These are phyloP conservation scores for Trichoderma orchidacearum DNA, from an alignment of 495 filamentous ascomycete species.

Conservation along the genomic window DNA sequence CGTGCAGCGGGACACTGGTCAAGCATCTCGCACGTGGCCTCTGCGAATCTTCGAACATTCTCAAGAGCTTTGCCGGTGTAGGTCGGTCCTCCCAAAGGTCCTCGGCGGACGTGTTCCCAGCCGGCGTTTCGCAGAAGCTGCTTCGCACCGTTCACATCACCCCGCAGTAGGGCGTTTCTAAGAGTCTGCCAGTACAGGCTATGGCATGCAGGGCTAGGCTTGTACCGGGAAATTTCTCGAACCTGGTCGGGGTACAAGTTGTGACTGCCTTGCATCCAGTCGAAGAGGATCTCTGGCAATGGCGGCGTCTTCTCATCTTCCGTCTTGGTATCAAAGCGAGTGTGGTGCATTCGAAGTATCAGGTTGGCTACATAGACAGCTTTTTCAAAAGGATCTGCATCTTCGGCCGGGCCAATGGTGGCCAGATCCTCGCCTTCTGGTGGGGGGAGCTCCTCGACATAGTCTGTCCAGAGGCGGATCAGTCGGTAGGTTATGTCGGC, in stretches of 20 bases:
- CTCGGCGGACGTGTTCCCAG: conserved; percentile 51
- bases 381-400: conserved; percentile 47
- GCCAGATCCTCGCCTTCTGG: conserved; percentile 36
- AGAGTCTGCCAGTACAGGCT: conserved; percentile 69
- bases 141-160: conserved; percentile 48
- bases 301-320: conserved; percentile 24
- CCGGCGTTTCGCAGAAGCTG: conserved; percentile 53
- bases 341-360: conserved; percentile 62
- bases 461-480: conserved; percentile 42
- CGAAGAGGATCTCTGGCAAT: conserved; percentile 59
- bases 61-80: conserved; percentile 59
- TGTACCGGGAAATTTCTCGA: conserved; percentile 40
- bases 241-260: conserved; percentile 45
- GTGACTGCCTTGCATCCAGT: conserved; percentile 65
- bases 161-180: conserved; percentile 52
- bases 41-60: conserved; percentile 56
- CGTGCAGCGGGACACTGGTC: conserved; percentile 54
- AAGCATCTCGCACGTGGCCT: conserved; percentile 49
- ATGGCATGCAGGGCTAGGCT: conserved; percentile 60
- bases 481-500: conserved; percentile 41
- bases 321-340: conserved; percentile 29
- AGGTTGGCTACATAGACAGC: conserved; percentile 60
- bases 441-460: conserved; percentile 29
- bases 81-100: conserved; percentile 37
- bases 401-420: conserved; percentile 49